Conservation (phyloP, 2,329 filamentous ascomycete species). For the Penicillium sp. region DNA sequence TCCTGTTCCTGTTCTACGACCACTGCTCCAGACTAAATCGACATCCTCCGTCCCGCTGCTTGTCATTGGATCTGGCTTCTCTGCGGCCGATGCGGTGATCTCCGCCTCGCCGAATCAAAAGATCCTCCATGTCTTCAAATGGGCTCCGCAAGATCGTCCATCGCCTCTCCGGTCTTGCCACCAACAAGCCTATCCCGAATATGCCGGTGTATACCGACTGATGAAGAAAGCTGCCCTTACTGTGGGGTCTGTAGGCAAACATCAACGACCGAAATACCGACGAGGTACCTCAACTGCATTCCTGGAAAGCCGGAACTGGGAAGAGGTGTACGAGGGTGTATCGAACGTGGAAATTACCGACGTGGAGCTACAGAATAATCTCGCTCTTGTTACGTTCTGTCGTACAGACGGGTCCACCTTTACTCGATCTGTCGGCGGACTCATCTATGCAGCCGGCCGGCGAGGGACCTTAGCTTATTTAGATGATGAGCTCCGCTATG, state of each 20-base stretch:
- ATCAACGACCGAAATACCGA: conserved; percentile 28
- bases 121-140: conserved; percentile 60
- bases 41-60: conserved; percentile 45
- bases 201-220: conserved; percentile 57
- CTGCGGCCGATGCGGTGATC: conserved; percentile 60
- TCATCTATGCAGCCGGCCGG: conserved; percentile 57
- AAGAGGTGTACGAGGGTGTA: conserved; percentile 53
- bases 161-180: conserved; percentile 60
- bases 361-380: conserved; percentile 32
- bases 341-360: conserved; percentile 52
- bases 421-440: conserved; percentile 47
- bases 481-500: conserved; percentile 44
- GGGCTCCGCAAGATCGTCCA: conserved; percentile 55
- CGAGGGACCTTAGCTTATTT: conserved; percentile 56
- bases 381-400: conserved; percentile 45
- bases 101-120: conserved; percentile 42
- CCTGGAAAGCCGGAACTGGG: conserved; percentile 51
- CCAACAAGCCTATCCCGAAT: conserved; percentile 61
- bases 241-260: conserved; percentile 12
- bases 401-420: conserved; percentile 44
- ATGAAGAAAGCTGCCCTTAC: conserved; percentile 55
- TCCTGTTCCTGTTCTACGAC: conserved; percentile 50
- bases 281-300: conserved; percentile 46
- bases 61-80: conserved; percentile 61
- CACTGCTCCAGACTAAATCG: conserved; percentile 40